Evolutionary conservation across 2,329 filamentous ascomycete genomes (phyloP).

Genomic region (Trichophyton verrucosum): DNA sequence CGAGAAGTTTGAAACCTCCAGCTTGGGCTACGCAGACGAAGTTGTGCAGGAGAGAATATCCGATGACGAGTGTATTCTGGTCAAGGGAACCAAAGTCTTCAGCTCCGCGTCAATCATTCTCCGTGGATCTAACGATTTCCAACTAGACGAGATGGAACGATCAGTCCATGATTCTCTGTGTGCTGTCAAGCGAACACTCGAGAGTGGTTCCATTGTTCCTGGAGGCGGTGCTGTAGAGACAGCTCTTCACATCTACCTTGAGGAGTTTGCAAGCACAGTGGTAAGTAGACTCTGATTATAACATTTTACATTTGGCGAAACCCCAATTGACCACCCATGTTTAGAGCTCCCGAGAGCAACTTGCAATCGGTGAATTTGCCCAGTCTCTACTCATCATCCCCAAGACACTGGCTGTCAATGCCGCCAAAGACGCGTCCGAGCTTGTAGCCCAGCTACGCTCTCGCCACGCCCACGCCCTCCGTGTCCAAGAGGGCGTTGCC

Average conservation of each 20-base stretch:
- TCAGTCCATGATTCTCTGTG: constrained; percentile 94
- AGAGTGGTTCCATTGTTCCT: constrained; percentile 92
- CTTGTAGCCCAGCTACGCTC: constrained; percentile 91
- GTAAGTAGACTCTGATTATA: constrained; percentile 35
- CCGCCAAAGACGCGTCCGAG: constrained; percentile 90
- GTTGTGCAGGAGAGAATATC: constrained; percentile 98
- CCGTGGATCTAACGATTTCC: constrained; percentile 88
- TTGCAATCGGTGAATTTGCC: constrained; percentile 95
- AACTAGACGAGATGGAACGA: constrained; percentile 97
- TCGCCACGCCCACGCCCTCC: constrained; percentile 85
- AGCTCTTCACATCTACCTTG: constrained; percentile 96
- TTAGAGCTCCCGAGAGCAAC: constrained; percentile 79
- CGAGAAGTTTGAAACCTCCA: constrained; percentile 85
- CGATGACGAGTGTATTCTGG: constrained; percentile 92
- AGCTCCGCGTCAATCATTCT: constrained; percentile 93
- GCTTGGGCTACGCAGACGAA: constrained; percentile 84
- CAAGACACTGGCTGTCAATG: constrained; percentile 93
- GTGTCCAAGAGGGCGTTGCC: constrained; percentile 67
- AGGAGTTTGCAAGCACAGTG: constrained; percentile 96
- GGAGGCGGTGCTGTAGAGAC: constrained; percentile 96
- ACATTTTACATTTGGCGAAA: background rate
- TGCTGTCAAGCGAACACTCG: constrained; percentile 90
- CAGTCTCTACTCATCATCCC: constrained; percentile 88
- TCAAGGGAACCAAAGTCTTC: constrained; percentile 91
- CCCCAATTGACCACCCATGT: background rate